Evolutionary conservation across 306 rosid genomes (phyloP), one percentile per base, ranked within the genome.

Genomic region (Vigna reflexopilosa): DNA sequence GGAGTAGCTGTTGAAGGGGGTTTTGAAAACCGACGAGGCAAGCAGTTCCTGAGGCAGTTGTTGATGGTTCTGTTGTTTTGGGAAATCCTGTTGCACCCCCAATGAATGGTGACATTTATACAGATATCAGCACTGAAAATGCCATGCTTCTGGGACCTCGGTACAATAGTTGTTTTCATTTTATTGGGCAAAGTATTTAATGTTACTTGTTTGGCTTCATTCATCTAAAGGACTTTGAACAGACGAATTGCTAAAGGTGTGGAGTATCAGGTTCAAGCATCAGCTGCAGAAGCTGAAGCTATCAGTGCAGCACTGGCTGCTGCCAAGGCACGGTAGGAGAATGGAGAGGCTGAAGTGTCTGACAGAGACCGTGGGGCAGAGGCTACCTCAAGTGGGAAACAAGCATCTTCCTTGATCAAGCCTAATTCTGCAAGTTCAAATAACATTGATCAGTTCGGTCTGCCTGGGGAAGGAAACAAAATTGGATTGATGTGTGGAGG

Each of bases 261-360:
- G 64, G 99, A 96, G 80, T 96, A 96, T 86, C 88, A 93, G 81
- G 99, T 96, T 69, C 98, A 96, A 80, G 99, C 99, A 69, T 83
- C 99, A 63, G 97, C 97, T 15, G 99, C 98, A 56, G 99, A 96
- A 89, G 99, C 99, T 61, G 98, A 96, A 86, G 99, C 99, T 72
- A 96, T 96, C 77, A 93, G 94, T 82, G 98, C 98, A 49, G 88
- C 98, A 17, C 80, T 96, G 67, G 99, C 99, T 73, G 99, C 99
- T 81, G 99, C 98, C 65, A 96, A 96, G 92, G 99, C 99, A 70
- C 89, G 99, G 0, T 97, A 93, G 83, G 94, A 82, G 77, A 96
- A 96, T 85, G 99, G 97, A 81, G 99, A 91, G 85, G 94, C 91
- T 70, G 99, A 91, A 76, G 86, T 88, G 42, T 97, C 97, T 62